Conservation (phyloP, 108 stramenopile genomes). For the Cyclostephanos tholiformis region DNA sequence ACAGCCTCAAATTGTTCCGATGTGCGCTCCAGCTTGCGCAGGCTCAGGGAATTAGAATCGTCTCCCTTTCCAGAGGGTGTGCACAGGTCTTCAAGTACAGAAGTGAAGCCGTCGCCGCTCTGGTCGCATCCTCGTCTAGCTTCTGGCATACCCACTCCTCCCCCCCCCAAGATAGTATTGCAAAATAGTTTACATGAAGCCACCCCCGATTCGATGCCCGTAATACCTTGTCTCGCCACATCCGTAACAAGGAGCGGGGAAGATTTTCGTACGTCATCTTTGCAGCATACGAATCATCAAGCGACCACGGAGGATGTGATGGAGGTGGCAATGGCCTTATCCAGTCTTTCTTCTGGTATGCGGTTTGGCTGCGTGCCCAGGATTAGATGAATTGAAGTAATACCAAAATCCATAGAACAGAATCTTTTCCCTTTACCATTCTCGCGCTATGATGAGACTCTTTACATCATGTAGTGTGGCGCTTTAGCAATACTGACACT, state of each 20-base stretch:
- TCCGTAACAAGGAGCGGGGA: not conserved
- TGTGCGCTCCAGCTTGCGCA: conserved; percentile 5
- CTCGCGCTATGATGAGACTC: too few relatives aligned
- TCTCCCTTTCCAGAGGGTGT: conserved; percentile 18
- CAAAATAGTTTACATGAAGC: not conserved
- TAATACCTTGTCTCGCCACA: not conserved
- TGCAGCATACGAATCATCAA: conserved; percentile 20
- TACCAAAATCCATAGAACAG: too few relatives aligned
- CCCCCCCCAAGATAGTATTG: not conserved
- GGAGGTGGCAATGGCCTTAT: conserved; percentile 45
- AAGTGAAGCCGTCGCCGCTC: conserved; percentile 17
- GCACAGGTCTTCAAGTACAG: conserved; percentile 8
- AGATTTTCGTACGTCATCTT: conserved; percentile 1
- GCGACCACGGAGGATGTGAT: conserved; percentile 35
- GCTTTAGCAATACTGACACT: too few relatives aligned
- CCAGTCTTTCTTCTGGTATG: conserved; percentile 18
- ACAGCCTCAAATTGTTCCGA: conserved; percentile 40
- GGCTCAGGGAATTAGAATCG: not conserved
- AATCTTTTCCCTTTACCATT: too few relatives aligned
- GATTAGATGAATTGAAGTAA: too few relatives aligned
- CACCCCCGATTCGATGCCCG: not conserved
- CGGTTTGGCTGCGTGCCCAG: too few relatives aligned
- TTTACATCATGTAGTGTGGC: too few relatives aligned
- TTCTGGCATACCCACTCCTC: conserved; percentile 18
- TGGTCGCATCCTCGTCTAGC: conserved; percentile 35